Percentiles rank a stretch among this genome's conserved stretches.
phyloP scores from a whole-genome alignment of 768 basidiomycete genomes.

The Paxillus involutus region DNA sequence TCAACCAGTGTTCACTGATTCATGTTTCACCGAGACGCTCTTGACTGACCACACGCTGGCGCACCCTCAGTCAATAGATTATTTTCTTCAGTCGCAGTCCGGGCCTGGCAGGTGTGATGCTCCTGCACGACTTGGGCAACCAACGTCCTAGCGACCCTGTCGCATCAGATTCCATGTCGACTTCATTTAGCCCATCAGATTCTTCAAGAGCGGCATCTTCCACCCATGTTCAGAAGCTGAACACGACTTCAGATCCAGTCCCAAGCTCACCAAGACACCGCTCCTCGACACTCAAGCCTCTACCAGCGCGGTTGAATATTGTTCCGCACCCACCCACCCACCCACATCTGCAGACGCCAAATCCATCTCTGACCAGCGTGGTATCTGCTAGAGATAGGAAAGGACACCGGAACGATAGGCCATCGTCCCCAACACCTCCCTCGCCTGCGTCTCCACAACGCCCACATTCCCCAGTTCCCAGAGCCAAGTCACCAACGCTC shows the following conservation, averaged over 20 bases:
- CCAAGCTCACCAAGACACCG: conserved; percentile 17
- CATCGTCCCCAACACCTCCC: background rate
- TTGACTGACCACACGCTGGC: no score
- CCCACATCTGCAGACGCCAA: background rate
- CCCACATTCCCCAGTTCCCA: background rate
- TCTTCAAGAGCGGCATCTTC: background rate
- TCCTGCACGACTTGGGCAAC: background rate
- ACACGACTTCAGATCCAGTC: background rate
- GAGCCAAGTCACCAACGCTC: background rate
- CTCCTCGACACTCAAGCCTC: conserved; percentile 18
- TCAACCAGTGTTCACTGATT: no score
- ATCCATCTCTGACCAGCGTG: background rate
- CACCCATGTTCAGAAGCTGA: background rate
- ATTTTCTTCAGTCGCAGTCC: no score
- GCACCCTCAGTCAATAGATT: no score
- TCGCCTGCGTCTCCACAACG: background rate
- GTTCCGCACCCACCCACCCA: background rate
- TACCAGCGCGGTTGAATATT: conserved; percentile 7
- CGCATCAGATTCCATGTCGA: background rate
- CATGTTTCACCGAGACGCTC: no score
- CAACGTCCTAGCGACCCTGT: background rate
- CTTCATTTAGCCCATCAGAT: background rate
- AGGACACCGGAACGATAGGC: background rate
- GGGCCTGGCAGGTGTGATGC: background rate
- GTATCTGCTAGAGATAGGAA: background rate